A percentile compares a stretch with the other conserved stretches of the same genome.
phyloP scores from a whole-genome alignment of 352 stramenopile genomes.

The Blastocystis sp. region DNA sequence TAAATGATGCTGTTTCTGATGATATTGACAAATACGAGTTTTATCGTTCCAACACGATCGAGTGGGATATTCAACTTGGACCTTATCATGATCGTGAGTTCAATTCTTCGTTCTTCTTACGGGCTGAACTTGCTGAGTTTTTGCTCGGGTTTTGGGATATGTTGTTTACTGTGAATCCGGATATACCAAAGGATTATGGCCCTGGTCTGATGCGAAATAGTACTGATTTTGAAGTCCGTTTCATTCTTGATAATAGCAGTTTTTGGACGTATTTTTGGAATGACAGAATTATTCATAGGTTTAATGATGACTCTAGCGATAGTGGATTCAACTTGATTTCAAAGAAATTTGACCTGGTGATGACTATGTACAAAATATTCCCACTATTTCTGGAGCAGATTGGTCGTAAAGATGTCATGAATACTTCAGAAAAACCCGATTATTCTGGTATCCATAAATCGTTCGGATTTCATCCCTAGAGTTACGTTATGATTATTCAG shows the following conservation, averaged over 20 bases:
- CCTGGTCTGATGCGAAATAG: constrained; percentile 23
- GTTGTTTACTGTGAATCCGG: neutral
- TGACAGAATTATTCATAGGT: constrained; percentile 9
- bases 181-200: neutral
- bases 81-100: neutral
- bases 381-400: constrained; percentile 29
- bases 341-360: neutral
- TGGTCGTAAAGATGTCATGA: neutral
- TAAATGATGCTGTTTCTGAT: constrained; percentile 8
- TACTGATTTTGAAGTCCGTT: constrained; percentile 23
- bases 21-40: constrained; percentile 37
- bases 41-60: constrained; percentile 36
- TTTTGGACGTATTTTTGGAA: neutral
- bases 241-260: constrained; percentile 10
- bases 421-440: constrained; percentile 1
- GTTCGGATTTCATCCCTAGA: neutral
- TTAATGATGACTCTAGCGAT: constrained; percentile 45
- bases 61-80: constrained; percentile 28
- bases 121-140: constrained; percentile 10
- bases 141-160: constrained; percentile 36
- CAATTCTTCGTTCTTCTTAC: constrained; percentile 31
- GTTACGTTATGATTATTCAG: constrained; percentile 6
- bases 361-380: constrained; percentile 52
- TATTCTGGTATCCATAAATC: neutral
- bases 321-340: constrained; percentile 33